Percentiles rank a stretch among this genome's conserved stretches.
These are phyloP conservation scores for Penicillium brevicompactum DNA, from an alignment of 2,329 filamentous ascomycete genomes.

Conservation along the genomic window DNA sequence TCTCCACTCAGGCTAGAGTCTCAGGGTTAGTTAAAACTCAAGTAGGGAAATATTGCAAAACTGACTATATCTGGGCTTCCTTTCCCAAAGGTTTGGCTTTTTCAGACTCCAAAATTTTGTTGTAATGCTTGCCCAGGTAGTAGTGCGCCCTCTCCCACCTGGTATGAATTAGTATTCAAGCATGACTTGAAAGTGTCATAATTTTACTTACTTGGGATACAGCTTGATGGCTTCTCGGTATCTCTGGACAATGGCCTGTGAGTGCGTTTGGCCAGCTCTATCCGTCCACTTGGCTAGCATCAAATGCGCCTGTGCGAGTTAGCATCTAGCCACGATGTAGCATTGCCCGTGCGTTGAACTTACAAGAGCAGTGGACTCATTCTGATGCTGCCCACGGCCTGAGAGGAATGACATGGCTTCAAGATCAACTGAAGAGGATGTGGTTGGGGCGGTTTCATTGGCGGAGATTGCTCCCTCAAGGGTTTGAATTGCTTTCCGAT, in stretches of 20 bases:
- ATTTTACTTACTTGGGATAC: constrained; percentile 34
- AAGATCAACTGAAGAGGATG: constrained; percentile 39
- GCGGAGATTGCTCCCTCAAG: constrained; percentile 82
- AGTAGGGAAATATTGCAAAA: constrained; percentile 1
- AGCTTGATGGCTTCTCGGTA: constrained; percentile 72
- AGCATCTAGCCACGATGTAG: constrained; percentile 35
- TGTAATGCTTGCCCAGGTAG: constrained; percentile 95
- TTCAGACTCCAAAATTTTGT: constrained; percentile 90
- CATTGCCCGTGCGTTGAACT: constrained; percentile 2
- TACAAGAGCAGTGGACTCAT: constrained; percentile 52
- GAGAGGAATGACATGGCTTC: constrained; percentile 40
- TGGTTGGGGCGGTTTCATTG: constrained; percentile 67
- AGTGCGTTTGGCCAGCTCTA: constrained; percentile 88
- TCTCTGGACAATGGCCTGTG: constrained; percentile 73
- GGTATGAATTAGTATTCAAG: not conserved
- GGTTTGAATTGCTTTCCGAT: constrained; percentile 91
- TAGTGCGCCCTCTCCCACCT: constrained; percentile 98
- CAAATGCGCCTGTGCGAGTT: constrained; percentile 60
- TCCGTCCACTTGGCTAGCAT: constrained; percentile 97
- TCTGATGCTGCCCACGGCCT: constrained; percentile 51
- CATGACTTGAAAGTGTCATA: not conserved
- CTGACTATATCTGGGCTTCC: constrained; percentile 70
- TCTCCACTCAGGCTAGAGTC: constrained; percentile 68
- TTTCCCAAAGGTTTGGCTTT: constrained; percentile 74
- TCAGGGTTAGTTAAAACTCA: constrained; percentile 29